Evolutionary conservation across 441 rosid genomes (phyloP), one percentile per base, ranked within the genome.

Genomic region (Brassica balearica): DNA sequence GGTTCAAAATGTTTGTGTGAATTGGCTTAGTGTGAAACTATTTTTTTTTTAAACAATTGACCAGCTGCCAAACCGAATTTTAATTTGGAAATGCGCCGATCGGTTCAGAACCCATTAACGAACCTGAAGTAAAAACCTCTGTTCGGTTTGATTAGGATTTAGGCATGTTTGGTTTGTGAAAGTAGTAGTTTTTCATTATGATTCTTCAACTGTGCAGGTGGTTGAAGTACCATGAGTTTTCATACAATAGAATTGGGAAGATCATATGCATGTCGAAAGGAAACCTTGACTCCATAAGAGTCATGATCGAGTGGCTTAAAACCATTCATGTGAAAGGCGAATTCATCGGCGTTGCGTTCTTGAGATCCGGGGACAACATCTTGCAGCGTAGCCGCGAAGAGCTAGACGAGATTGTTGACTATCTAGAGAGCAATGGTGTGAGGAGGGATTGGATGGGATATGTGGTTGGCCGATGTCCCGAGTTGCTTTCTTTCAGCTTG

Each of bases 361-460:
- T 85, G 81, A 90, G 84, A 80, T 87, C 91, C 3, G 97, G 95
- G 38, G 92, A 84, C 46, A 87, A 83, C 32, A 82, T 90, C 61
- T 87, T 93, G 84, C 79, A 87, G 69, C 88, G 91, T 9, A 75
- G 82, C 65, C 51, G 20, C 3, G 78, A 86, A 69, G 92, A 90
- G 59, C 82, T 95, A 58, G 84, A 83, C 66, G 94, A 87, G 80
- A 80, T 88, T 77, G 95, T 93, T 38, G 87, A 81, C 65, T 95
- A 81, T 85, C 79, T 95, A 73, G 97, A 88, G 86, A 88, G 87
- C 66, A 85, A 88, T 15, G 98, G 98, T 25, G 93, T 95, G 19
- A 88, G 87, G 81, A 88, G 82, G 75, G 94, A 93, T 73, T 95
- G 97, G 99, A 90, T 95, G 88, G 97, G 97, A 34, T 88, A 76